Base-by-base conservation (phyloP, 176 grass and related monocot species). In the Musa schizocarpa region DNA sequence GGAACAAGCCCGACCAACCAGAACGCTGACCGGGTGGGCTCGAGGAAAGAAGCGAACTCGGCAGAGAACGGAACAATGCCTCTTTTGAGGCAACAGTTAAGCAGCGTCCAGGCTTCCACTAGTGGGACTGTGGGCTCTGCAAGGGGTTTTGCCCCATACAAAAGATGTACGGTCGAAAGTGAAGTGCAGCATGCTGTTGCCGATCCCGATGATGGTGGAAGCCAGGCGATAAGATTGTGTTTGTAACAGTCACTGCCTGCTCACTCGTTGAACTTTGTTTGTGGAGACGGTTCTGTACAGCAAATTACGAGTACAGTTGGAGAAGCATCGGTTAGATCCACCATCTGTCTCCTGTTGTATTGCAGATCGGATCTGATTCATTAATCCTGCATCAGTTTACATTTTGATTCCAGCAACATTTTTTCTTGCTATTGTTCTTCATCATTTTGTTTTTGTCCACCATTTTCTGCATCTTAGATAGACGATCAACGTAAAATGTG, bases 141-240 rank as follows among this genome's bases (percentile, higher is more conserved):
- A 3, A 82, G 73, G 81, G 88, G 85, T 14, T 91, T 93, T 88
- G 69, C 89, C 19, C 90, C 90, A 21, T 93, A 89, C 79, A 93
- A 88, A 72, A 87, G 76, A 69, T 82, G 82, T 3, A 29, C 74
- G 9, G 83, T 58, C 24, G 81, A 85, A 57, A 90, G 58, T 2
- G 53, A 78, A 80, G 65, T 59, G 52, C 55, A 82, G 51, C 78
- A 71, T 48, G 16, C 55, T 19, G 25, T 75, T 54, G 65, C 1
- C 2, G 3, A 23, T 24, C 65, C 22, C 1, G 80, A 87, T 24
- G 88, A 91, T 29, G 74, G 62, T 13, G 90, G 93, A 75, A 69
- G 79, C 48, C 88, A 85, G 65, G 83, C 78, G 68, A 88, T 87
- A 69, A 87, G 84, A 80, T 84, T 97, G 65, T 93, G 86, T 82